These are phyloP conservation scores for Nymphaea thermarum DNA, from an alignment of 164 flowering plant species.

Conservation along the genomic window DNA sequence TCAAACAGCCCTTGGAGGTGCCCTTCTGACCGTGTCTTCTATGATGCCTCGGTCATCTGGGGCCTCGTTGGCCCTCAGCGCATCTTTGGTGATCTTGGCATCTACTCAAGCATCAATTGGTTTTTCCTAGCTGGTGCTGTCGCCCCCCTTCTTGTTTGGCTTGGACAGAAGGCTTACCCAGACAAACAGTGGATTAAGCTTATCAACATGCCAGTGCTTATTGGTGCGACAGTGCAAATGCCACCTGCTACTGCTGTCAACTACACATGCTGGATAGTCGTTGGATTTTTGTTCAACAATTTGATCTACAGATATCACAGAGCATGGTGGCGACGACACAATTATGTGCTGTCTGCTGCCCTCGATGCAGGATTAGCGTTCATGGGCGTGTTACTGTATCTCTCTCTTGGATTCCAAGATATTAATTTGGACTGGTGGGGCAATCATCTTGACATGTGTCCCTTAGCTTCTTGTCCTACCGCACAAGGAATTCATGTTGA, in stretches of 20 bases:
- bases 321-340: conserved; percentile 65
- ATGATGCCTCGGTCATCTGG: conserved; percentile 20
- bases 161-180: neutral
- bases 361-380: conserved; percentile 56
- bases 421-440: conserved; percentile 60
- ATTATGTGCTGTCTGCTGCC: conserved; percentile 51
- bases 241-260: conserved; percentile 46
- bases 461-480: conserved; percentile 54
- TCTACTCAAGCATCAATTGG: conserved; percentile 4
- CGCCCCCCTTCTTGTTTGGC: conserved; percentile 5
- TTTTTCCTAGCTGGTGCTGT: conserved; percentile 7
- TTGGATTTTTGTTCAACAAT: conserved; percentile 42
- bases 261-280: conserved; percentile 29
- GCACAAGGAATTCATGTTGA: conserved; percentile 41
- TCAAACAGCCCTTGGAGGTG: conserved; percentile 24
- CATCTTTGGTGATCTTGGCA: conserved; percentile 14
- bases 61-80: conserved; percentile 16
- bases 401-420: neutral
- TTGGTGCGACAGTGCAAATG: conserved; percentile 25
- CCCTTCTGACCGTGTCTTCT: conserved; percentile 17
- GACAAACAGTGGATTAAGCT: conserved; percentile 37
- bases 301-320: conserved; percentile 27
- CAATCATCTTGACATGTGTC: conserved; percentile 27
- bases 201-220: conserved; percentile 47
- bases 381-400: conserved; percentile 20